These are phyloP conservation scores for Chenopodium album DNA, from an alignment of 148 eudicot species.

Conservation along the genomic window DNA sequence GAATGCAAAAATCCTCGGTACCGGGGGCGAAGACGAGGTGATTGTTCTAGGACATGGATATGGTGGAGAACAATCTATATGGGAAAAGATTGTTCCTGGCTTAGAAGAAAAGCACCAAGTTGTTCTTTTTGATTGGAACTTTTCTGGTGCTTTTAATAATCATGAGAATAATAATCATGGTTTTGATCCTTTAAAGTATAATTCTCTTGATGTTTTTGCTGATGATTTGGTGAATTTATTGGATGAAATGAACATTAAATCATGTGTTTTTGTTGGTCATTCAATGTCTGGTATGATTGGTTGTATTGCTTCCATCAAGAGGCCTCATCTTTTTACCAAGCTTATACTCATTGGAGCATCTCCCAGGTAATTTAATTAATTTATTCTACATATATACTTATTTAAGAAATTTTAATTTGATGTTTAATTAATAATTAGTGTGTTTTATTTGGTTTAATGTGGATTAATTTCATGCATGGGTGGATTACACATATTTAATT, in stretches of 20 bases:
- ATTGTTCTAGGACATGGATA: constrained; percentile 79
- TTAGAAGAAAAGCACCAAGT: constrained; percentile 45
- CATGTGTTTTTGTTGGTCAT: constrained; percentile 65
- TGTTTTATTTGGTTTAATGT: background rate
- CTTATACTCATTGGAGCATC: constrained; percentile 76
- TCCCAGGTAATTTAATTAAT: constrained; percentile 51
- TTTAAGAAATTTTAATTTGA: too few species aligned
- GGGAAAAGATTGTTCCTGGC: constrained; percentile 68
- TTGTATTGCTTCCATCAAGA: constrained; percentile 80
- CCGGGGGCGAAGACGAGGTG: constrained; percentile 47
- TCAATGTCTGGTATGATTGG: constrained; percentile 91
- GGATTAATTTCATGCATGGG: background rate
- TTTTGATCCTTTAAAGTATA: constrained; percentile 49
- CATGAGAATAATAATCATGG: background rate
- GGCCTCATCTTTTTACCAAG: constrained; percentile 67
- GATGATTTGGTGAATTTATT: constrained; percentile 64
- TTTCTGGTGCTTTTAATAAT: constrained; percentile 43
- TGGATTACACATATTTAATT: too few species aligned
- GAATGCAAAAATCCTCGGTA: constrained; percentile 63
- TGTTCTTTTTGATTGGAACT: constrained; percentile 73
- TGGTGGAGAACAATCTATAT: constrained; percentile 72
- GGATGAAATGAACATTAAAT: constrained; percentile 63
- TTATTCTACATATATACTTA: too few species aligned
- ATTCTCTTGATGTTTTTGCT: constrained; percentile 56
- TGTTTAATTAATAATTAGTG: background rate